Percentiles rank a stretch among this genome's conserved stretches.
These are phyloP conservation scores for Zygnema cylindricum DNA, from an alignment of 139 green algal genomes.

Conservation along the genomic window DNA sequence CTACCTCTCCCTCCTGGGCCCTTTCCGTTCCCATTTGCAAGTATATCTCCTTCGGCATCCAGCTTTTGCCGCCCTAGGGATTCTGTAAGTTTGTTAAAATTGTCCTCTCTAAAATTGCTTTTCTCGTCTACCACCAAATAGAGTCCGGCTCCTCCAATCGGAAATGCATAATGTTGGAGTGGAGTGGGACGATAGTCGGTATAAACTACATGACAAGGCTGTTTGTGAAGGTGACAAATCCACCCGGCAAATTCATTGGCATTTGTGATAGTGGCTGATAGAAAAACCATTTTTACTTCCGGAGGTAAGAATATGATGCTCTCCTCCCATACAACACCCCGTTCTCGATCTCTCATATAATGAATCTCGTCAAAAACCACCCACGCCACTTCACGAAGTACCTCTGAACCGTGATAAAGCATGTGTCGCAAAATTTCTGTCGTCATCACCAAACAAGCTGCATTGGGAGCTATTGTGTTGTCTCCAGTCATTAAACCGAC, in stretches of 20 bases:
- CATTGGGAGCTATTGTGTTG: constrained; percentile 88
- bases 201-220: constrained; percentile 95
- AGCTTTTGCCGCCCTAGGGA: constrained; percentile 33
- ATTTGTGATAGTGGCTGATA: constrained; percentile 97
- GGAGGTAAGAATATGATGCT: constrained; percentile 93
- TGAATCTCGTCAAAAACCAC: constrained; percentile 99
- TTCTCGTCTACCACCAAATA: constrained; percentile 78
- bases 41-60: constrained; percentile 19
- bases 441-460: constrained; percentile 96
- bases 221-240: constrained; percentile 82
- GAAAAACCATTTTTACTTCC: constrained; percentile 85
- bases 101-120: constrained; percentile 75
- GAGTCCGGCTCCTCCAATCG: constrained; percentile 77
- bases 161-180: constrained; percentile 92
- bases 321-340: constrained; percentile 99
- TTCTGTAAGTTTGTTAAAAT: constrained; percentile 69
- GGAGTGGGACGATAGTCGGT: constrained; percentile 90
- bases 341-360: constrained; percentile 94
- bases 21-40: constrained; percentile 23
- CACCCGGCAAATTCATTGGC: constrained; percentile 91
- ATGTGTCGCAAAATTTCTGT: constrained; percentile 94
- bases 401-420: constrained; percentile 67
- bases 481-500: constrained; percentile 92
- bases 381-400: constrained; percentile 65
- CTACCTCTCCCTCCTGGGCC: constrained; percentile 33